Evolutionary conservation across 1,284 basidiomycete species (phyloP).

Genomic region (Cryptococcus depauperatus): DNA sequence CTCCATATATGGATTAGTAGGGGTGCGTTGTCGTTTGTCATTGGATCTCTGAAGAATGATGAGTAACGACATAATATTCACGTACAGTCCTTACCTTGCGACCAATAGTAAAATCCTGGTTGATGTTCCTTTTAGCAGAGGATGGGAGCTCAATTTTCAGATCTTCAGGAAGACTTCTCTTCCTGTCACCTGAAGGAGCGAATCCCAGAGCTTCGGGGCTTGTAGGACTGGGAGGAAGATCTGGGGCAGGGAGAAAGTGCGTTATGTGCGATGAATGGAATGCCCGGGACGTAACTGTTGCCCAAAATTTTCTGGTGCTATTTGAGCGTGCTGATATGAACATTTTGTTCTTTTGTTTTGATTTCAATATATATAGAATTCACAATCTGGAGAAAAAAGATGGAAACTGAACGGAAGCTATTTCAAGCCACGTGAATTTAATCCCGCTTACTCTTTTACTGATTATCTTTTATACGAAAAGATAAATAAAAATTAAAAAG

Average conservation of each 20-base stretch:
- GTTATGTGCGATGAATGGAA: conserved; percentile 6
- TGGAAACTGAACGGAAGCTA: neutral
- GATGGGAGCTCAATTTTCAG: conserved; percentile 9
- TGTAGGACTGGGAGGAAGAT: conserved; percentile 8
- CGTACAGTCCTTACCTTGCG: neutral
- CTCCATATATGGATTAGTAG: conserved; percentile 3
- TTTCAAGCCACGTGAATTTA: neutral
- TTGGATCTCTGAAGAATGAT: no score
- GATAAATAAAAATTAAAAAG: no score
- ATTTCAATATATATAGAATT: neutral
- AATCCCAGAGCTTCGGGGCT: conserved; percentile 13
- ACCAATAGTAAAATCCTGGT: neutral
- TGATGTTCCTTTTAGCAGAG: neutral
- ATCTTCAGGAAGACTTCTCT: conserved; percentile 10
- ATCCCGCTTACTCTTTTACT: no score
- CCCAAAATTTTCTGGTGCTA: no score
- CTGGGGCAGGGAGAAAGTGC: neutral
- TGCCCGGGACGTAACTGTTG: conserved; percentile 1
- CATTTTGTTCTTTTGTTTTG: neutral
- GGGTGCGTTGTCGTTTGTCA: neutral
- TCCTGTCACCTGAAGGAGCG: conserved; percentile 5
- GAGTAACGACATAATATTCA: no score
- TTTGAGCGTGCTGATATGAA: no score
- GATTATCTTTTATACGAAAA: no score
- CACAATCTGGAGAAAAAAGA: neutral